Conservation (phyloP, 352 stramenopile species). For the Phytopythium ostracodes region DNA sequence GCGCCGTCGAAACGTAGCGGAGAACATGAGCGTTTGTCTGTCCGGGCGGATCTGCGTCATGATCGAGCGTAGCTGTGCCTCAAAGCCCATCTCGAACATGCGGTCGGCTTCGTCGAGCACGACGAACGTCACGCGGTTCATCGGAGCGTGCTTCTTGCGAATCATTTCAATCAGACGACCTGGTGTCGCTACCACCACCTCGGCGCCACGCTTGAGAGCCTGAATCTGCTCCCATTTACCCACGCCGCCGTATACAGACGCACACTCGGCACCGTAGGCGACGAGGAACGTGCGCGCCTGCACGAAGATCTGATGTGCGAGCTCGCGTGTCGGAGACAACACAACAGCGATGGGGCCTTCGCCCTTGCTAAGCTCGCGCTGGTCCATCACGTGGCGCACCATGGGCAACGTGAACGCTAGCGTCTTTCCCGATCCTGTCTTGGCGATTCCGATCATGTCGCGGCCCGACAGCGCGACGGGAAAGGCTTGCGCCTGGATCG, state of each 20-base stretch:
- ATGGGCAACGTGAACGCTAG: conserved; percentile 97
- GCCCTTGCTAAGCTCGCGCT: conserved; percentile 63
- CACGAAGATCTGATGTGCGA: conserved; percentile 83
- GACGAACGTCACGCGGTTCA: conserved; percentile 79
- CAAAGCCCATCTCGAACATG: conserved; percentile 90
- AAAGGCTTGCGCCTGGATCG: conserved; percentile 83
- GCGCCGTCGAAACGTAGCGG: conserved; percentile 73
- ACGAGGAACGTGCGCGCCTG: conserved; percentile 82
- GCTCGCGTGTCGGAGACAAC: conserved; percentile 72
- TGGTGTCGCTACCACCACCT: conserved; percentile 78
- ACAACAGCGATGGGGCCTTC: conserved; percentile 82
- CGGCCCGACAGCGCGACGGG: conserved; percentile 69
- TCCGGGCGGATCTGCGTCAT: conserved; percentile 81
- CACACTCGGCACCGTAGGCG: conserved; percentile 65
- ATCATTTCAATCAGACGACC: conserved; percentile 84
- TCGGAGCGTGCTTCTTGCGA: conserved; percentile 59
- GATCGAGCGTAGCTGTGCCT: conserved; percentile 77
- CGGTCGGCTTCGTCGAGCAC: conserved; percentile 86
- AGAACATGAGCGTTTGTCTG: conserved; percentile 87
- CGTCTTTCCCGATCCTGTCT: conserved; percentile 98
- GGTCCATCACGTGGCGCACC: conserved; percentile 87
- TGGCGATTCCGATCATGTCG: conserved; percentile 87
- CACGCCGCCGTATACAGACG: conserved; percentile 75
- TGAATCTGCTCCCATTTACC: conserved; percentile 85
- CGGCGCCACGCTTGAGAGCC: conserved; percentile 58